These are phyloP conservation scores for Diplodia scrobiculata DNA, from an alignment of 2,329 filamentous ascomycete species.

Conservation along the genomic window DNA sequence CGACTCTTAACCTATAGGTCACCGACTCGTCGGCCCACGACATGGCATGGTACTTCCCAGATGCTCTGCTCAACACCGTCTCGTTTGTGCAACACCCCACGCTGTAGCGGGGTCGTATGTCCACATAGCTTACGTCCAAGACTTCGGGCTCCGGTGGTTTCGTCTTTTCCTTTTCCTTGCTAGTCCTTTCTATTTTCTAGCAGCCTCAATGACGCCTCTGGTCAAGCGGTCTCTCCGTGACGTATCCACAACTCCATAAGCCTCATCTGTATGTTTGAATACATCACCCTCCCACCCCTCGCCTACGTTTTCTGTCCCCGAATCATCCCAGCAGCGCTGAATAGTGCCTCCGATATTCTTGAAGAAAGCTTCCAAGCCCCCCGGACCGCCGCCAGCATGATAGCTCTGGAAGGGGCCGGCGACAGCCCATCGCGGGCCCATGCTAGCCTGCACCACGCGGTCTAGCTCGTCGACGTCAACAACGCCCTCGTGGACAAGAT, in stretches of 20 bases:
- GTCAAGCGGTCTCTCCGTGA: conserved; percentile 48
- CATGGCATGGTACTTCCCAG: neutral
- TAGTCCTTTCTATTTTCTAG: conserved; percentile 31
- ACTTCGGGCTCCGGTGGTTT: neutral
- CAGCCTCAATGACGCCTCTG: conserved; percentile 46
- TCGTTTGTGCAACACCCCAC: neutral
- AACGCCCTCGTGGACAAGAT: conserved; percentile 58
- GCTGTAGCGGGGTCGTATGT: neutral
- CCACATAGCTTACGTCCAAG: neutral
- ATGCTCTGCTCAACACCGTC: neutral
- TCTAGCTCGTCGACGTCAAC: conserved; percentile 58
- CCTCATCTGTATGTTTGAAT: conserved; percentile 50
- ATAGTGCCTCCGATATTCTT: conserved; percentile 60
- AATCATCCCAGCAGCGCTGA: conserved; percentile 57
- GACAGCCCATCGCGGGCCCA: conserved; percentile 59
- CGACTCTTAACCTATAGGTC: neutral
- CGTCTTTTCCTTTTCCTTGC: neutral
- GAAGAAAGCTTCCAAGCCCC: conserved; percentile 57
- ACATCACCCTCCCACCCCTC: conserved; percentile 53
- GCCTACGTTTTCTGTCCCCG: conserved; percentile 49
- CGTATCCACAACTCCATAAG: conserved; percentile 52
- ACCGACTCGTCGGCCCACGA: neutral
- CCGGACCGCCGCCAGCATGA: conserved; percentile 59
- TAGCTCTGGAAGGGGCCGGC: conserved; percentile 62
- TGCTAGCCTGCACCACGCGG: conserved; percentile 53